These are phyloP conservation scores for Hibiscus mutabilis DNA, from an alignment of 345 rosid species.

Conservation along the genomic window DNA sequence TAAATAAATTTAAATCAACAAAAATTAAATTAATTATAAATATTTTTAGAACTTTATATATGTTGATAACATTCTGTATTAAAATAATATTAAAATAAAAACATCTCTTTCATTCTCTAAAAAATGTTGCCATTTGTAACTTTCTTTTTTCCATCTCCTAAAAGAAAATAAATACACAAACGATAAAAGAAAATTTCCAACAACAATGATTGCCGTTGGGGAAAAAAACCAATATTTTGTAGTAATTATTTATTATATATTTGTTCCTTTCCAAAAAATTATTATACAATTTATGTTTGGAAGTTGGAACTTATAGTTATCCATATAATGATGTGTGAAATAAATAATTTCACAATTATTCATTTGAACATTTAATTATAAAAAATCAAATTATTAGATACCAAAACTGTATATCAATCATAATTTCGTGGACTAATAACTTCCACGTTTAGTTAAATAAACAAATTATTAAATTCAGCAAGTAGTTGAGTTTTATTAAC, in stretches of 20 bases:
- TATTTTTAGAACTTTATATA: too few relatives aligned
- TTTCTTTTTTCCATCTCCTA: too few relatives aligned
- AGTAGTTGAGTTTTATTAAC: background rate
- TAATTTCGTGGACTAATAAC: background rate
- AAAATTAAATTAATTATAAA: too few relatives aligned
- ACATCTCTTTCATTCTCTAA: too few relatives aligned
- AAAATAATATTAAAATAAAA: too few relatives aligned
- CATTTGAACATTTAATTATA: background rate
- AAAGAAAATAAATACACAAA: too few relatives aligned
- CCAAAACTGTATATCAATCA: background rate
- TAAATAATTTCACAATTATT: background rate
- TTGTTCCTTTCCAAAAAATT: background rate
- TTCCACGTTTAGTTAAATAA: background rate
- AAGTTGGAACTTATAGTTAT: background rate
- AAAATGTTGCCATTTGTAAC: background rate
- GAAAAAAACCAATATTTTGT: background rate
- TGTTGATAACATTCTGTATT: too few relatives aligned
- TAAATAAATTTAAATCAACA: too few relatives aligned
- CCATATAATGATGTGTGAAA: background rate
- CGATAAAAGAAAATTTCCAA: background rate
- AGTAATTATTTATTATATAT: background rate
- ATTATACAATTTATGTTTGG: background rate
- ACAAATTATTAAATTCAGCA: background rate
- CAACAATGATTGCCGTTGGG: background rate
- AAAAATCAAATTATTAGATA: background rate